Base-by-base conservation (phyloP, 345 rosid species). In the Rhizophora apiculata region DNA sequence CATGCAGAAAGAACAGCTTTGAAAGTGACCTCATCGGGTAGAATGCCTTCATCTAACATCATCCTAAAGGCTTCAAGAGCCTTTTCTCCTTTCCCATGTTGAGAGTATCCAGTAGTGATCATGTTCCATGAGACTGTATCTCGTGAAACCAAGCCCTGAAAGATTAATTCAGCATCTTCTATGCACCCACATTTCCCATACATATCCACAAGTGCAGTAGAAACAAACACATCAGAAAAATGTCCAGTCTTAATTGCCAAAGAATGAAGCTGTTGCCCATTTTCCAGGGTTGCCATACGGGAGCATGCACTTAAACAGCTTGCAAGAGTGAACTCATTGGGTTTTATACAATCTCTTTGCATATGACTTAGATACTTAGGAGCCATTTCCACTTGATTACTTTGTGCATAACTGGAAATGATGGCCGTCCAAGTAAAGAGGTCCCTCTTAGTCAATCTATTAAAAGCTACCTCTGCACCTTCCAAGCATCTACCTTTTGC, bases 291-390 rank as follows among this genome's bases (percentile, higher is more conserved):
- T 26, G 71, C 69, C 71, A 79, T 53, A 22, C 27, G 43, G 36
- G 85, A 76, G 60, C 80, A 82, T 29, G 76, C 76, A 63, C 75
- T 77, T 61, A 84, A 82, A 74, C 83, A 67, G 69, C 85, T 70
- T 27, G 83, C 63, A 48, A 82, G 68, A 37, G 82, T 79, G 77
- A 81, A 84, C 46, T 77, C 83, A 46, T 84, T 84, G 21, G 80
- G 82, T 61, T 71, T 72, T 36, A 79, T 22, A 30, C 85, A 83
- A 66, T 77, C 80, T 56, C 75, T 60, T 26, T 65, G 77, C 80
- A 84, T 84, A 60, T 61, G 70, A 51, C 53, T 37, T 32, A 81
- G 75, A 58, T 65, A 79, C 29, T 77, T 62, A 27, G 82, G 9
- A 74, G 80, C 77, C 63, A 63, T 72, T 64, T 84, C 77, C 6